Conservation (phyloP, 1,139 yeast genomes). For the Chernovozyma aurita region DNA sequence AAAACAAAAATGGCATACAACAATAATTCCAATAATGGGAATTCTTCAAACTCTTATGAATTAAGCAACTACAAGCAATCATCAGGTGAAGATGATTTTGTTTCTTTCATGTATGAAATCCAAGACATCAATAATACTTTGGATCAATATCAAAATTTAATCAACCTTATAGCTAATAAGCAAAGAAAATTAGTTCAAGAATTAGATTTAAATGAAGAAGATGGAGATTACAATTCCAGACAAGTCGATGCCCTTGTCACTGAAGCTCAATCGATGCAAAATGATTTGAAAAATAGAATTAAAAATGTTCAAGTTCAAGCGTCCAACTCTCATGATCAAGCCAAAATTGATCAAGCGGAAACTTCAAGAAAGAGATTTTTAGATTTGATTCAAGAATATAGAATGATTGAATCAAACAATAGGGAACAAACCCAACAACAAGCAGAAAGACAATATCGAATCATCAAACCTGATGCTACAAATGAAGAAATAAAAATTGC, state of each 20-base stretch:
- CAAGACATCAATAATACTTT: slow-evolving; percentile 78
- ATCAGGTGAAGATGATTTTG: slow-evolving; percentile 51
- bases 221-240: slow-evolving; percentile 63
- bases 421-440: slow-evolving; percentile 80
- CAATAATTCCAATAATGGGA: slow-evolving; percentile 6
- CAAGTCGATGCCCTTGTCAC: slow-evolving; percentile 75
- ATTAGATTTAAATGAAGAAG: slow-evolving; percentile 68
- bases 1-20: slow-evolving; percentile 9
- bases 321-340: slow-evolving; percentile 64
- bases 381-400: slow-evolving; percentile 79
- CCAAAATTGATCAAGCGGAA: slow-evolving; percentile 88
- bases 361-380: slow-evolving; percentile 82
- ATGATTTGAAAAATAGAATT: slow-evolving; percentile 68
- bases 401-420: slow-evolving; percentile 82
- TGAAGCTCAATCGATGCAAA: slow-evolving; percentile 78
- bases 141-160: slow-evolving; percentile 72
- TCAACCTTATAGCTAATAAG: slow-evolving; percentile 73
- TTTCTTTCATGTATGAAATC: slow-evolving; percentile 75
- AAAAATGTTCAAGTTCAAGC: slow-evolving; percentile 65
- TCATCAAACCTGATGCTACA: slow-evolving; percentile 90
- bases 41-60: slow-evolving; percentile 27
- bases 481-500: slow-evolving; percentile 81
- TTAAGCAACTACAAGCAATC: slow-evolving; percentile 30
- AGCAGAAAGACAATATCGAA: slow-evolving; percentile 89
- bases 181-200: slow-evolving; percentile 84